Evolutionary conservation across 345 rosid genomes (phyloP).

Genomic region (Arabis alpina): DNA sequence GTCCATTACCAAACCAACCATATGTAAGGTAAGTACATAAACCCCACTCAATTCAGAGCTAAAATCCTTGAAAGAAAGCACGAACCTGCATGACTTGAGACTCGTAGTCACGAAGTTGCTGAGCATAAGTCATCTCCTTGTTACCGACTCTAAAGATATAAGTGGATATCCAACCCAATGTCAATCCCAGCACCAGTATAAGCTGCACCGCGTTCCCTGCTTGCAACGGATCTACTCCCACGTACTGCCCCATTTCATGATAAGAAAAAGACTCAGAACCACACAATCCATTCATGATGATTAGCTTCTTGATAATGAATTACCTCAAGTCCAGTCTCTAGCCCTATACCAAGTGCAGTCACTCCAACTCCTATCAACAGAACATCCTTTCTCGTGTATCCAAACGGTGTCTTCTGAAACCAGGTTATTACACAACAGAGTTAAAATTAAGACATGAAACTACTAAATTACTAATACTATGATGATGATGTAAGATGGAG

Average conservation of each 20-base stretch:
- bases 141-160: slow-evolving; percentile 90
- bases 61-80: neutral
- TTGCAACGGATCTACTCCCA: slow-evolving; percentile 84
- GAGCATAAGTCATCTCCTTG: slow-evolving; percentile 98
- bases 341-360: slow-evolving; percentile 69
- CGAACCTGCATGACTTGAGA: slow-evolving; percentile 89
- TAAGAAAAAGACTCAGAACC: slow-evolving; percentile 9
- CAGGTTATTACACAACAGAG: slow-evolving; percentile 16
- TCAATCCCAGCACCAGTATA: slow-evolving; percentile 82
- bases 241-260: slow-evolving; percentile 54
- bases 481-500: neutral
- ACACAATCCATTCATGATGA: neutral
- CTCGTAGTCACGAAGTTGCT: slow-evolving; percentile 93
- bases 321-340: slow-evolving; percentile 97
- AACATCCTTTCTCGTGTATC: slow-evolving; percentile 92
- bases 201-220: slow-evolving; percentile 93
- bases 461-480: neutral
- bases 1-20: slow-evolving; percentile 34
- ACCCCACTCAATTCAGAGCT: neutral
- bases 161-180: slow-evolving; percentile 91
- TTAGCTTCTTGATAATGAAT: neutral
- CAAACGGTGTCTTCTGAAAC: slow-evolving; percentile 77
- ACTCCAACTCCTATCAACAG: slow-evolving; percentile 86
- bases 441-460: neutral
- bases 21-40: slow-evolving; percentile 15